Evolutionary conservation across 2,329 filamentous ascomycete species (phyloP), one percentile per base, ranked within the genome.

Genomic region (Arachnomyces sp.): DNA sequence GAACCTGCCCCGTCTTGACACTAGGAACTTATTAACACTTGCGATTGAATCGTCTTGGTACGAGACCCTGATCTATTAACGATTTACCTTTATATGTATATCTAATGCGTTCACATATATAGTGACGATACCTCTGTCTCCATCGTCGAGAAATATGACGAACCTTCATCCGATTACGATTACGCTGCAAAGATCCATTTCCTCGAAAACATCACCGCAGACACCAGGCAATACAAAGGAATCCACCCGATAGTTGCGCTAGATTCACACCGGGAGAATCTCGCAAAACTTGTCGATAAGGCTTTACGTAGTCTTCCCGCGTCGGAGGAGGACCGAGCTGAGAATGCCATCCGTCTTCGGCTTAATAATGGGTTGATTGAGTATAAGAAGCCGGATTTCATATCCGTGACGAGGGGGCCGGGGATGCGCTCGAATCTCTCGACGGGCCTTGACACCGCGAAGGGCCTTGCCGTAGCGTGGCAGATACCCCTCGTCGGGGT

Each of bases 121-220:
- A 71, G 90, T 72, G 90, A 96, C 65, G 90, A 96, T 67, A 95
- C 89, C 1, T 89, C 84, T 43, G 88, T 95, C 14, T 84, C 90
- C 21, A 65, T 96, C 35, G 72, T 95, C 30, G 77, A 85, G 39
- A 82, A 79, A 51, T 53, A 62, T 21, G 47, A 49, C 37, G 1
- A 21, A 29, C 7, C 34, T 25, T 30, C 30, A 8, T 21, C 15
- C 16, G 17, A 18, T 13, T 3, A 21, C 25, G 32, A 43, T 25
- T 34, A 28, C 11, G 40, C 61, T 34, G 78, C 82, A 7, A 69
- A 65, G 4, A 72, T 94, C 2, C 78, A 84, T 51, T 93, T 87
- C 68, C 82, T 95, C 59, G 73, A 82, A 52, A 92, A 86, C 53
- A 65, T 90, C 47, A 93, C 88, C 0, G 84, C 85, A 4, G 82